Evolutionary conservation across 495 filamentous ascomycete genomes (phyloP), one percentile per base, ranked within the genome.

Genomic region (Neurospora sp.): DNA sequence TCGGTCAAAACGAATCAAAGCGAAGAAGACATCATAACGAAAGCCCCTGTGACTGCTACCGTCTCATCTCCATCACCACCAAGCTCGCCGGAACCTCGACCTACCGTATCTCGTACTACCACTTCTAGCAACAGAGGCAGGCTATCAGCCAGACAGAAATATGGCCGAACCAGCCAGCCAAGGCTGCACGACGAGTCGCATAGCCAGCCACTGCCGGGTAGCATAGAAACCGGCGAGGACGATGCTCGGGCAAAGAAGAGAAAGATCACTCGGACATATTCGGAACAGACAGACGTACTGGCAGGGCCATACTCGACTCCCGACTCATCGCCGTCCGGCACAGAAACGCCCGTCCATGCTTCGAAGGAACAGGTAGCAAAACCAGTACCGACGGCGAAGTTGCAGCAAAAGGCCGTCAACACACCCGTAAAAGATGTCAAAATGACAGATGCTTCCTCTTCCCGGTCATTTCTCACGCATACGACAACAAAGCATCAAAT

Each of bases 401-500:
- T 73, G 6, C 65, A 18, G 6, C 65, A 77, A 3, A 70, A 39
- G 22, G n/a, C 47, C 16, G 41, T 68, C 47, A 69, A 53, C 0
- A 80, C 78, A 9, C 80, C 78, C 6, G 77, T 75, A 45, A 80
- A 78, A 47, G 78, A 79, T 45, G 44, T 74, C 20, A 39, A 53
- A 8, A 77, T 75, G 75, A 59, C 70, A 37, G 78, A 79, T 65
- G 72, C 47, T 4, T 12, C 35, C n/a, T 70, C 35, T 68, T 39
- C 71, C 12, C 69, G 70, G 14, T 39, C 65, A 14, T 6, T 81
- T 80, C 69, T 81, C 76, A 14, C 77, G 70, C 9, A 78, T 78
- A 69, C 65, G 27, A 68, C 53, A 18, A 71, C 70, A 8, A 79
- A 77, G 12, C 78, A 83, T 10, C 73, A 80, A 59, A 81, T 85